Percentiles rank a stretch among this genome's conserved stretches.
Evolutionary conservation across 257 asterid species (phyloP).

Genomic region (Mitragyna speciosa): DNA sequence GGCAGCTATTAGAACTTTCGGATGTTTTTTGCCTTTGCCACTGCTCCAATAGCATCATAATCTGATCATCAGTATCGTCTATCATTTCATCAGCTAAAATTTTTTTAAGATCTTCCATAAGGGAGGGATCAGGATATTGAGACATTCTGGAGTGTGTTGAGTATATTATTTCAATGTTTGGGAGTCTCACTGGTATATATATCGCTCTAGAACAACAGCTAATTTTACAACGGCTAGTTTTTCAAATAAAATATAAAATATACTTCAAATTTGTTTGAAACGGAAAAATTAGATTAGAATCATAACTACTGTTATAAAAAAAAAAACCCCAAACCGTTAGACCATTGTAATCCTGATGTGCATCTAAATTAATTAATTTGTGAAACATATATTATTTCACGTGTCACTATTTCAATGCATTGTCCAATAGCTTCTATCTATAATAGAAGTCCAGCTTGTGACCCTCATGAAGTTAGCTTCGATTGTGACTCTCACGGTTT

Average conservation of each 20-base stretch:
- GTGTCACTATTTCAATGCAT: too few species aligned
- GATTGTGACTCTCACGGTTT: too few species aligned
- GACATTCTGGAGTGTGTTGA: not conserved
- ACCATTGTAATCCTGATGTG: too few species aligned
- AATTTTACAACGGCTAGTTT: not conserved
- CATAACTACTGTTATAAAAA: too few species aligned
- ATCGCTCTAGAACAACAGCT: not conserved
- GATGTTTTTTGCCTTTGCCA: not conserved
- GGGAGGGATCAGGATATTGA: not conserved
- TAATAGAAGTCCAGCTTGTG: too few species aligned
- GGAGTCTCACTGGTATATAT: not conserved
- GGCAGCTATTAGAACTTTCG: not conserved
- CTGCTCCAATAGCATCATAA: not conserved
- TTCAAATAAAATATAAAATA: not conserved
- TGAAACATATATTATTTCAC: too few species aligned
- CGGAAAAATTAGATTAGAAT: too few species aligned
- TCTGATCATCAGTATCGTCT: not conserved
- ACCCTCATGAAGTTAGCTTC: too few species aligned
- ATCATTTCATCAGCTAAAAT: not conserved
- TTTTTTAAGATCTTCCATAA: not conserved
- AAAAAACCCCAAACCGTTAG: too few species aligned
- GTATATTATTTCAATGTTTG: not conserved
- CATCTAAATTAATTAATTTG: too few species aligned
- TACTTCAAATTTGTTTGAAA: too few species aligned
- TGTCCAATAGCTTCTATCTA: too few species aligned